Evolutionary conservation across 371 early-diverging fungal species (phyloP), one percentile per base, ranked within the genome.

Genomic region (Globomyces sp.): DNA sequence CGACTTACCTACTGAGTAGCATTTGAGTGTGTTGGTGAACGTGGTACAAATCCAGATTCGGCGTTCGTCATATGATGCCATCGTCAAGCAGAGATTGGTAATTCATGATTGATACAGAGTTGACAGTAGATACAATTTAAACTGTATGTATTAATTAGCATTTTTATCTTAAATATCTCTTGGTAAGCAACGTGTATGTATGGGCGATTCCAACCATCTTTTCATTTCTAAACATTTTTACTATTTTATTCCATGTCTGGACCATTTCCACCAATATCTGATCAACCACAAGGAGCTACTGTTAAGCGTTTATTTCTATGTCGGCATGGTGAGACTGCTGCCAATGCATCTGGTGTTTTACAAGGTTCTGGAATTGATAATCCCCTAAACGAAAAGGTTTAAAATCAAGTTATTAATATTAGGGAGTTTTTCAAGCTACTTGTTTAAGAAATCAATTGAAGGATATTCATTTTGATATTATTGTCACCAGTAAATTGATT

Each of bases 241-340:
- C 24, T 34, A 24, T 51, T 51, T 51, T 34, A 51, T 34, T 24
- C 34, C 52, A 51, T 51, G 52, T 51, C 52, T 4, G 34, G 11
- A 6, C 34, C 34, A 5, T 34, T 34, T 6, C 52, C 52, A 1
- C 11, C 13, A 6, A 51, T 51, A 51, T 51, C 52, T 51, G 13
- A 11, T 24, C 24, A 51, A 34, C n/a, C 52, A 51, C 5, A 13
- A 5, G 24, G 34, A 24, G 24, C 24, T 5, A 11, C 13, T 24
- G 68, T 72, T n/a, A 75, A 75, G 57, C 72, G 78, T 1, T 66
- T 78, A 13, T 75, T 63, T 52, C 61, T 82, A 1, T 77, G 80
- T 53, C 68, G 85, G 2, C 83, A 83, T 62, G 83, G 81, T 46
- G 86, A 85, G 65, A 86, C 87, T 1, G 80, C 68, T n/a, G 74